Evolutionary conservation across 768 basidiomycete genomes (phyloP), one percentile per base, ranked within the genome.

Genomic region (Saitozyma podzolica): DNA sequence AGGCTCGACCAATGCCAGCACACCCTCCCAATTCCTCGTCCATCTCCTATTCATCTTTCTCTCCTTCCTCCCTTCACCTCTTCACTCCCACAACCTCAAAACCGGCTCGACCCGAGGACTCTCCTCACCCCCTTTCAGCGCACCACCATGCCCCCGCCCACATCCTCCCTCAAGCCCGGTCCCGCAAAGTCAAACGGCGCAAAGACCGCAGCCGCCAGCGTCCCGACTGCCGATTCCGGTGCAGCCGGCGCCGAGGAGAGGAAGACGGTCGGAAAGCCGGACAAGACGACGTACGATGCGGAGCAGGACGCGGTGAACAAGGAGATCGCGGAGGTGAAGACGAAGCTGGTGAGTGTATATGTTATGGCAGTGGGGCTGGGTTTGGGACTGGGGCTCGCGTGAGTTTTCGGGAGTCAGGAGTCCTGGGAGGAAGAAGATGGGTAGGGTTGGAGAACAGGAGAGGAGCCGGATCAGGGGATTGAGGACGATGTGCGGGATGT

Each of bases 231-330:
- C n/a, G 20, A 42, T 8, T 64, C 62, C 20, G 58, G 47, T 14
- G 56, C 66, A 29, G 65, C 68, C 16, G 72, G 58, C 14, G 59
- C 73, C 42, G 59, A 58, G 9, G 73, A 47, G 55, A 55, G 58
- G 69, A 63, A 56, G n/a, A 17, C 65, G 10, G 52, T 66, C 14
- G 50, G 85, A 50, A 90, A 83, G 77, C 94, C 94, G 40, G 93
- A 96, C 84, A 92, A 92, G 81, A 84, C 84, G 53, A 82, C 80
- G n/a, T 89, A 89, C 78, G 90, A 96, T 57, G 84, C 83, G 9
- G 92, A 97, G 81, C 91, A 94, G 80, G 87, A 89, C 57, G 86
- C 80, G 73, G 82, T 94, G 67, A 92, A 89, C 80, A 81, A 83
- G 29, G 89, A 93, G 74, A 94, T 97, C 72, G 93, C 94, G 63